phyloP scores from a whole-genome alignment of 768 basidiomycete genomes.

The Mycena sanguinolenta region DNA sequence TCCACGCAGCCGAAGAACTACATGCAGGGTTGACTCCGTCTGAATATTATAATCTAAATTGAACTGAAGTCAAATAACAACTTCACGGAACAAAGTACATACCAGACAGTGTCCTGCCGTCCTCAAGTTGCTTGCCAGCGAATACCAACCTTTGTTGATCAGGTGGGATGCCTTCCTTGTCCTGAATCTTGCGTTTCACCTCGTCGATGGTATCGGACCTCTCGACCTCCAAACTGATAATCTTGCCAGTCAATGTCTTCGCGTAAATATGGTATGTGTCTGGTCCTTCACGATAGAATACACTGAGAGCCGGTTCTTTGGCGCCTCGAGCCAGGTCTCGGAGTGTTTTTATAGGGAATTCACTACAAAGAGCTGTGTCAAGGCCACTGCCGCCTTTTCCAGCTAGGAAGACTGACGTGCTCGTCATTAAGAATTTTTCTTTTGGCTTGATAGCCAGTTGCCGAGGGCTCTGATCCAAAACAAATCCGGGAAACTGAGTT shows the following conservation, averaged over 20 bases:
- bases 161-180: conserved; percentile 63
- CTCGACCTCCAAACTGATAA: background rate
- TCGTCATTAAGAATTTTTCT: conserved; percentile 1
- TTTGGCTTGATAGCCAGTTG: background rate
- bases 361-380: background rate
- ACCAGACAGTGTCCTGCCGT: conserved; percentile 21
- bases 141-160: conserved; percentile 59
- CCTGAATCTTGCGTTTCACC: conserved; percentile 51
- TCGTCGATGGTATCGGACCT: background rate
- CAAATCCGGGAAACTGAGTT: background rate
- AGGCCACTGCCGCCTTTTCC: background rate
- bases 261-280: background rate
- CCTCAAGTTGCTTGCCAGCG: conserved; percentile 56
- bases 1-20: background rate
- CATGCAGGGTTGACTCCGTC: background rate
- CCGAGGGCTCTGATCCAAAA: conserved; percentile 6
- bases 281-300: background rate
- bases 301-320: background rate
- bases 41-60: background rate
- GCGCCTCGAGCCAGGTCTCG: background rate
- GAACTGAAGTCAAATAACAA: background rate
- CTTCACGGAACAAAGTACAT: background rate
- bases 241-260: background rate
- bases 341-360: background rate
- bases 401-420: background rate